Percentiles rank a stretch among this genome's conserved stretches.
phyloP scores from a whole-genome alignment of 2,329 filamentous ascomycete species.

The Thelonectria rubi region DNA sequence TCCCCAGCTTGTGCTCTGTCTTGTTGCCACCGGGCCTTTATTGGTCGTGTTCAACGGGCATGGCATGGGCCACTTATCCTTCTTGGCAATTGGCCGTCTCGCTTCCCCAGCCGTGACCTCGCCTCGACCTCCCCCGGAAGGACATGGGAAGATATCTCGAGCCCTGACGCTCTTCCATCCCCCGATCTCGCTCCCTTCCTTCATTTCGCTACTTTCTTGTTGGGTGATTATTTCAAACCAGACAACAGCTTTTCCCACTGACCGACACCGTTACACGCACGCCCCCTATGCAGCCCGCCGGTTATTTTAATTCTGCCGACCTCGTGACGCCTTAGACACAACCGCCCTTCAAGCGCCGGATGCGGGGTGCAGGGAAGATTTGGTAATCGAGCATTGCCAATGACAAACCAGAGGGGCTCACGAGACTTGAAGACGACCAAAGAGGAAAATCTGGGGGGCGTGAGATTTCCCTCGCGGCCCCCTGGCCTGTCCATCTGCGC shows the following conservation, averaged over 20 bases:
- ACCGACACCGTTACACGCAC: slow-evolving; percentile 22
- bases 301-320: slow-evolving; percentile 34
- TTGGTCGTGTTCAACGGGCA: not conserved
- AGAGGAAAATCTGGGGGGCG: slow-evolving; percentile 24
- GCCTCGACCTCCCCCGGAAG: not conserved
- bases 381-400: slow-evolving; percentile 39
- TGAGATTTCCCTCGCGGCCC: slow-evolving; percentile 17
- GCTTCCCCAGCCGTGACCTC: not conserved
- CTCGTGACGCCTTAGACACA: slow-evolving; percentile 41
- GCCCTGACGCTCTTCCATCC: not conserved
- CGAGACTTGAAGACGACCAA: slow-evolving; percentile 32
- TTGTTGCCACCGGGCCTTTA: slow-evolving; percentile 3
- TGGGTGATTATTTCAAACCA: slow-evolving; percentile 7
- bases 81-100: not conserved
- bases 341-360: slow-evolving; percentile 37
- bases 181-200: slow-evolving; percentile 19
- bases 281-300: slow-evolving; percentile 16
- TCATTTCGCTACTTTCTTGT: not conserved
- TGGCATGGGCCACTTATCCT: not conserved
- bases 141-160: not conserved
- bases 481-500: slow-evolving; percentile 25
- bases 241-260: slow-evolving; percentile 9
- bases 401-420: slow-evolving; percentile 42
- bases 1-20: slow-evolving; percentile 7
- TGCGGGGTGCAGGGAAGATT: slow-evolving; percentile 43